phyloP scores from a whole-genome alignment of 495 filamentous ascomycete species.

The Chaetomidium leptoderma region DNA sequence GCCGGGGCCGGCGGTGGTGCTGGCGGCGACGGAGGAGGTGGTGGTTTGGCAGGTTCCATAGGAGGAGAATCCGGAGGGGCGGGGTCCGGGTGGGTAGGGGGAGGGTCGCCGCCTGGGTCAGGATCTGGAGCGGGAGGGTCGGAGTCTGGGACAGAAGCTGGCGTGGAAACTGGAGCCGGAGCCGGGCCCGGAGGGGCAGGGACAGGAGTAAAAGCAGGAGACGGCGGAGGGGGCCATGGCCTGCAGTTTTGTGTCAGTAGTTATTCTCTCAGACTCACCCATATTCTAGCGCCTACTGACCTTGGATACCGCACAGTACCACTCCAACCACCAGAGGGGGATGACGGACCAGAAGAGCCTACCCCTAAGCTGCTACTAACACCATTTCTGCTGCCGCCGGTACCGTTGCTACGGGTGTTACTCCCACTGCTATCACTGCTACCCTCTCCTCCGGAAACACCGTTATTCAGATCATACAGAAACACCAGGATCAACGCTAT shows the following conservation, averaged over 20 bases:
- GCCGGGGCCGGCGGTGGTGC: neutral
- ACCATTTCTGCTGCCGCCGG: conserved; percentile 6
- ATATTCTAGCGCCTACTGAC: neutral
- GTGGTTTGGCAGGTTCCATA: neutral
- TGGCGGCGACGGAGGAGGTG: neutral
- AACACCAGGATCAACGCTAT: conserved; percentile 11
- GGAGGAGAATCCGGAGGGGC: neutral
- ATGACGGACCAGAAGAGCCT: neutral
- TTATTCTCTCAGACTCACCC: no score
- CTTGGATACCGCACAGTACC: neutral
- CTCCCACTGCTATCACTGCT: neutral
- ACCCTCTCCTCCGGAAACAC: neutral
- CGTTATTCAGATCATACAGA: conserved; percentile 8
- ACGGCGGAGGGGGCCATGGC: neutral
- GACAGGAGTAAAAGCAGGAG: neutral
- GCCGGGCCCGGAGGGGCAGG: neutral
- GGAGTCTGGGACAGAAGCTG: neutral
- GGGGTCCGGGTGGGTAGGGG: neutral
- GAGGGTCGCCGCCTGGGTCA: neutral
- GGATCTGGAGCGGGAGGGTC: neutral
- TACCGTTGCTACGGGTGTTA: neutral
- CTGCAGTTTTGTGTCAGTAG: neutral
- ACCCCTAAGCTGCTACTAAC: neutral
- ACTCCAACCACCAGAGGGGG: neutral
- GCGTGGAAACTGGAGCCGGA: neutral